Conservation (phyloP, 768 basidiomycete species). For the Termitomyces heimii region DNA sequence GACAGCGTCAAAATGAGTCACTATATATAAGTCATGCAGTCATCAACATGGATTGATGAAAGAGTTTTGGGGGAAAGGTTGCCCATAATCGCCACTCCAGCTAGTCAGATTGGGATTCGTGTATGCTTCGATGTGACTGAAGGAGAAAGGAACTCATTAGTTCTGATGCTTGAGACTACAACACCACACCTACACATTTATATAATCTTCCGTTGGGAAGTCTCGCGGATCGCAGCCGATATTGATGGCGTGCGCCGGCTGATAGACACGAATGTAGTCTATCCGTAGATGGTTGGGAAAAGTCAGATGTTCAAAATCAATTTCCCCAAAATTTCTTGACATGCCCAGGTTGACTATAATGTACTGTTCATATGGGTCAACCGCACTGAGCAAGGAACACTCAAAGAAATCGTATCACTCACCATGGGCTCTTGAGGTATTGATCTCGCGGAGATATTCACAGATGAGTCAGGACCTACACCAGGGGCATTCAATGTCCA, state of each 20-base stretch:
- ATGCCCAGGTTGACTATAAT: slow-evolving; percentile 78
- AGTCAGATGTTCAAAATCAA: slow-evolving; percentile 58
- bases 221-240: slow-evolving; percentile 62
- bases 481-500: slow-evolving; percentile 74
- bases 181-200: slow-evolving; percentile 38
- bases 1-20: neutral
- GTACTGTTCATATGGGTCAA: slow-evolving; percentile 40
- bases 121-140: slow-evolving; percentile 54
- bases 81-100: slow-evolving; percentile 37
- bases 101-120: slow-evolving; percentile 53
- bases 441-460: slow-evolving; percentile 56
- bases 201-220: slow-evolving; percentile 64
- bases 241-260: slow-evolving; percentile 45
- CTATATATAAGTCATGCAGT: neutral
- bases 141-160: neutral
- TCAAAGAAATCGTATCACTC: slow-evolving; percentile 12
- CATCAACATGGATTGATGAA: slow-evolving; percentile 26
- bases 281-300: slow-evolving; percentile 50
- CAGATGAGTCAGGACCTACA: slow-evolving; percentile 50
- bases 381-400: neutral
- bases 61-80: slow-evolving; percentile 52
- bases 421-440: slow-evolving; percentile 84
- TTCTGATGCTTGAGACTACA: no score
- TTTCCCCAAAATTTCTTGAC: slow-evolving; percentile 66
- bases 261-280: slow-evolving; percentile 61